Conservation (phyloP, 2,329 filamentous ascomycete genomes). For the Aspergillus arachidicola region DNA sequence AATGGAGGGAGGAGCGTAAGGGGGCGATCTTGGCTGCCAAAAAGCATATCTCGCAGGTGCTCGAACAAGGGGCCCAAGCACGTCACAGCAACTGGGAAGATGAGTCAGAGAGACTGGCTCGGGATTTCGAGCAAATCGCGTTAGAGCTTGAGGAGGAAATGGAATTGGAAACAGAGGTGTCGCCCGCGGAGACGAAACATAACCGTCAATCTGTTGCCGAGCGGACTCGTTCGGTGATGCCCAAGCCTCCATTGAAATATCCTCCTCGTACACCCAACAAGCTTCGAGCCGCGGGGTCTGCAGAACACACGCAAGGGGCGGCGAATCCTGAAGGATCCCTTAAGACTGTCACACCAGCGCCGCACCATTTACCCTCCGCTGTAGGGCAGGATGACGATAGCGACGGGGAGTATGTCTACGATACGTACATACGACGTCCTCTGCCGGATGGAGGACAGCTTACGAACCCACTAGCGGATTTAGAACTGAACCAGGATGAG, state of each 20-base stretch:
- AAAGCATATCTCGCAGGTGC: conserved; percentile 32
- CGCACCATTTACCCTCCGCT: conserved; percentile 22
- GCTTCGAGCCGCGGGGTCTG: conserved; percentile 18
- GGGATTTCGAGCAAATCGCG: conserved; percentile 46
- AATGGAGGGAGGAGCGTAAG: conserved; percentile 41
- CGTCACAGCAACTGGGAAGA: conserved; percentile 45
- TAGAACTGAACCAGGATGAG: conserved; percentile 28
- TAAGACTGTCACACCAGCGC: neutral
- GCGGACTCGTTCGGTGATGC: conserved; percentile 16
- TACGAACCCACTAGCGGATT: conserved; percentile 38
- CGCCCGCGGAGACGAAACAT: conserved; percentile 6
- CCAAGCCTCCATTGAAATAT: conserved; percentile 39
- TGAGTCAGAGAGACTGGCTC: conserved; percentile 45
- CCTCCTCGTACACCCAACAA: conserved; percentile 39
- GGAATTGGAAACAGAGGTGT: conserved; percentile 17
- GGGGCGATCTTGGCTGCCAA: conserved; percentile 38
- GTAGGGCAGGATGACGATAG: conserved; percentile 33
- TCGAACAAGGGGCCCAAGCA: conserved; percentile 40
- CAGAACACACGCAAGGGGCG: conserved; percentile 9
- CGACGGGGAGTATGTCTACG: conserved; percentile 62
- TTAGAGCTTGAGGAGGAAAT: conserved; percentile 42
- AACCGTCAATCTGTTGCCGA: conserved; percentile 7
- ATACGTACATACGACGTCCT: conserved; percentile 61
- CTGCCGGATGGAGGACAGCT: conserved; percentile 36
- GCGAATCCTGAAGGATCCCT: neutral